Evolutionary conservation across 208 protist species (phyloP).

Genomic region (Leishmania lainsoni): DNA sequence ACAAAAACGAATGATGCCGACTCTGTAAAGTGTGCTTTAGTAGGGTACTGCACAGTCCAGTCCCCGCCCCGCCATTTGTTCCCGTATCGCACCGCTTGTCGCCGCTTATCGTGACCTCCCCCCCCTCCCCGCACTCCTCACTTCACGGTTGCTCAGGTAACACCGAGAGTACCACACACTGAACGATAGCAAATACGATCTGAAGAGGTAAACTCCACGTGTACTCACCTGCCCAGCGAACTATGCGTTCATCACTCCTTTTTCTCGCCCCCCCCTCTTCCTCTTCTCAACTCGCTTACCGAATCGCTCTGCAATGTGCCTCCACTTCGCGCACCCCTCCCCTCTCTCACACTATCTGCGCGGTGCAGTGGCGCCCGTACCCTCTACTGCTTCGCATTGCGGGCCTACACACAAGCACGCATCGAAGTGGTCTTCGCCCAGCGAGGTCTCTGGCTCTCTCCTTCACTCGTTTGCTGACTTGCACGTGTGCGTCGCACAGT

Average conservation of each 20-base stretch:
- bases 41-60: not conserved
- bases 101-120: not conserved
- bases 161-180: not conserved
- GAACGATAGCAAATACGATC: not conserved
- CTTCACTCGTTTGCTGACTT: not conserved
- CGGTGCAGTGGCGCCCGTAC: not conserved
- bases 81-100: not conserved
- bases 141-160: not conserved
- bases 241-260: not conserved
- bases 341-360: not conserved
- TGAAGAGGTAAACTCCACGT: not conserved
- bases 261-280: not conserved
- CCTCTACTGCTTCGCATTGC: not conserved
- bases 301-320: not conserved
- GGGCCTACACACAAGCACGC: not conserved
- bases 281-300: not conserved
- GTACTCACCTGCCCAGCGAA: not conserved
- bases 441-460: not conserved
- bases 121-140: not conserved
- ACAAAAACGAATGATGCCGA: not conserved
- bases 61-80: not conserved
- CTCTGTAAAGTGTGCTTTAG: not conserved
- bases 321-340: not conserved
- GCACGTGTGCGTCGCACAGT: not conserved
- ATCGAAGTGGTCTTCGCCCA: not conserved